Base-by-base conservation (phyloP, 2,329 filamentous ascomycete genomes). In the Spiromastix sp. region DNA sequence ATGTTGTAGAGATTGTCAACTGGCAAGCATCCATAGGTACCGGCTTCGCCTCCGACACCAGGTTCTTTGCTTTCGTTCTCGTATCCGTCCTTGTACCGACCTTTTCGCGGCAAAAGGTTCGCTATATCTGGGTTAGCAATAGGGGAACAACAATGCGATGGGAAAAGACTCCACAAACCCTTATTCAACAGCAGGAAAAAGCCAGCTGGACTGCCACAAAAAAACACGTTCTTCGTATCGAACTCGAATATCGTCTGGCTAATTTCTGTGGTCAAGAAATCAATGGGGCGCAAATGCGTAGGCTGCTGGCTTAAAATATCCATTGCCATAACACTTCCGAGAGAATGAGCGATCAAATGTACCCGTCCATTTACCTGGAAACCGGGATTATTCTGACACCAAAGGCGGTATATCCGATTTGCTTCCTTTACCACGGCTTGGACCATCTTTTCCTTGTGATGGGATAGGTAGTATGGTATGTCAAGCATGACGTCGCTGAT, bases 401-500 rank as follows among this genome's bases (percentile, higher is more conserved):
- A 98, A 1, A 96, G 70, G 12, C 83, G 76, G 55, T 94, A 96
- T n/a, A 98, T 84, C 4, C 89, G 76, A 51, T 98, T 98, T 5
- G 91, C 89, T 62, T 98, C 91, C 39, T 72, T 73, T 26, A 93
- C 79, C 31, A 95, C 78, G 1, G 91, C 87, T 28, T 79, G 72
- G 33, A 94, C 82, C 87, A 98, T 96, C 57, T 86, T 94, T 3
- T 80, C 75, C 51, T 96, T 94, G 60, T 96, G 89, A 40, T 93
- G 83, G 0, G 89, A 96, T 62, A 98, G 79, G 61, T 96, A 98
- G 55, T 94, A 96, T 0, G 91, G 91, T 32, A 98, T 89, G 55
- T 98, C 91, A 32, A 96, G 80, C 85, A 98, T 95, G 48, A 98
- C 85, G 56, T 98, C 91, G 27, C 84, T 93, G 42, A 98, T 93